Percentiles rank a stretch among this genome's conserved stretches.
Evolutionary conservation across 306 rosid genomes (phyloP).

Genomic region (Cotoneaster glaucophyllus): DNA sequence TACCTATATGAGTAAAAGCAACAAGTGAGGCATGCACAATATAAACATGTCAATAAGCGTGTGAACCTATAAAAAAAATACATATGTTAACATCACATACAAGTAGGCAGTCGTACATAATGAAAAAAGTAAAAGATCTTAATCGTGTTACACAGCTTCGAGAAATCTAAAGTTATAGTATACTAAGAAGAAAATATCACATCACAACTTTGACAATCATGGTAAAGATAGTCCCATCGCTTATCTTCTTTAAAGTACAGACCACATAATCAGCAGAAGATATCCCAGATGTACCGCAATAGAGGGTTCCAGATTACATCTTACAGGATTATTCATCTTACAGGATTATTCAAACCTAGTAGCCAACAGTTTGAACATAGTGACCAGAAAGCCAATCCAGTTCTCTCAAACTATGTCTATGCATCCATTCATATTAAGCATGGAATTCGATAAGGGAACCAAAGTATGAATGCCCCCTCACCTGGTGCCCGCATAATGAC

Average conservation of each 20-base stretch:
- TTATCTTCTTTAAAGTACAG: background rate
- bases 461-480: conserved; percentile 4
- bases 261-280: background rate
- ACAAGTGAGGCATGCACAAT: background rate
- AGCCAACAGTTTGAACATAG: background rate
- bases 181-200: background rate
- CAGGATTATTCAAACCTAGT: background rate
- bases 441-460: background rate
- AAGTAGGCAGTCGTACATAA: background rate
- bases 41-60: background rate
- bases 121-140: background rate
- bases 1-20: conserved; percentile 49
- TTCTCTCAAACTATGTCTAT: background rate
- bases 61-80: background rate
- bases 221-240: background rate
- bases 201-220: background rate
- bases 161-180: background rate
- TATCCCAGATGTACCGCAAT: background rate
- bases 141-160: background rate
- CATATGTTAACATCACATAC: background rate
- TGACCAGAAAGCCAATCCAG: background rate
- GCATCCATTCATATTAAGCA: background rate
- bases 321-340: background rate
- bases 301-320: background rate
- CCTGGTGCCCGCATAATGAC: conserved; percentile 99